Conservation (phyloP, 768 basidiomycete species). For the Pisolithus sp. region DNA sequence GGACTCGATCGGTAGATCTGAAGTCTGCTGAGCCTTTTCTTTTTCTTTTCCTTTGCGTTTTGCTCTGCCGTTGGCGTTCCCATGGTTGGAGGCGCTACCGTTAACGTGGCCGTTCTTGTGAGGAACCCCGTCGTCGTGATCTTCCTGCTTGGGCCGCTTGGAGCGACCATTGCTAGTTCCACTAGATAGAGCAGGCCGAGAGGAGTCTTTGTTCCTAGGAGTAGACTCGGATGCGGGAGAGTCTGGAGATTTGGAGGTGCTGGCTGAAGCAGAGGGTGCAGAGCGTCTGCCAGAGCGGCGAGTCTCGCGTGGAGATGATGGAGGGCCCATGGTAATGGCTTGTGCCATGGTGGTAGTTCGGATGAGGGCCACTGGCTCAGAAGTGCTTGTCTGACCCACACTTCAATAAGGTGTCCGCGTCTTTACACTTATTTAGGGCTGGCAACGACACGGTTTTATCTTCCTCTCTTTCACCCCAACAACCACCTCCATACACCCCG, state of each 20-base stretch:
- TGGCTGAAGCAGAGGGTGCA: slow-evolving; percentile 57
- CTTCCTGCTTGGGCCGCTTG: slow-evolving; percentile 71
- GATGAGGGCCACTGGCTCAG: slow-evolving; percentile 6
- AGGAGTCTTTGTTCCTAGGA: slow-evolving; percentile 38
- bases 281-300: slow-evolving; percentile 73
- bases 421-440: slow-evolving; percentile 32
- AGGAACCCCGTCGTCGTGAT: slow-evolving; percentile 51
- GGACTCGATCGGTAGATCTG: slow-evolving; percentile 26
- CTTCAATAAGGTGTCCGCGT: neutral
- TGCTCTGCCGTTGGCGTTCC: slow-evolving; percentile 32
- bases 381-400: slow-evolving; percentile 5
- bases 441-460: slow-evolving; percentile 19
- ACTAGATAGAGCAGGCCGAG: slow-evolving; percentile 33
- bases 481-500: slow-evolving; percentile 1
- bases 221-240: slow-evolving; percentile 48
- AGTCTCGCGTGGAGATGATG: slow-evolving; percentile 70
- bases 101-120: slow-evolving; percentile 39
- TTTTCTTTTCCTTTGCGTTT: slow-evolving; percentile 68
- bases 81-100: slow-evolving; percentile 24
- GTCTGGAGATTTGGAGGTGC: slow-evolving; percentile 69
- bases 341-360: slow-evolving; percentile 46
- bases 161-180: slow-evolving; percentile 35
- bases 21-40: slow-evolving; percentile 37
- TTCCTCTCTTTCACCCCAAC: slow-evolving; percentile 4
- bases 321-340: slow-evolving; percentile 67